Evolutionary conservation across 2,329 filamentous ascomycete genomes (phyloP), one percentile per base, ranked within the genome.

Genomic region (Aspergillus alliaceus): DNA sequence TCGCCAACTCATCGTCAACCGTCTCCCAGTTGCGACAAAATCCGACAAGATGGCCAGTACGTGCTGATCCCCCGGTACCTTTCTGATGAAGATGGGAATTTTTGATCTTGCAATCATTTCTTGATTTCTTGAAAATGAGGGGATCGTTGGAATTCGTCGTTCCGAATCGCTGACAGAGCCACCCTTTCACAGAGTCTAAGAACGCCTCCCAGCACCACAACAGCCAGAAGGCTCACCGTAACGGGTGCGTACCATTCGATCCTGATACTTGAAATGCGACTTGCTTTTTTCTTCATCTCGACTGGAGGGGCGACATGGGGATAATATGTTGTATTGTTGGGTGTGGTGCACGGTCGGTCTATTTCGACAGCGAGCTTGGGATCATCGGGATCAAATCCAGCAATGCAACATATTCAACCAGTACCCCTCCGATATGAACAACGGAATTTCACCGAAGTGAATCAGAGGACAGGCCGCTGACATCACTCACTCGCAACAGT

Each of bases 151-250:
- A 29, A 25, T 44, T 34, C 27, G 12, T 47, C 39, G 11, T 31
- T 46, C 63, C 54, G 24, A 44, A 44, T 64, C 56, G 58, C 70
- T 74, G 64, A 74, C 65, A 54, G 63, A 50, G 58, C 52, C 69
- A 52, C 62, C 57, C 61, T 59, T 34, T 59, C n/a, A 58, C 79
- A 97, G 93, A 98, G 87, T 98, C 95, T 76, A 98, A 98, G 92
- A 98, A 98, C 89, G 96, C 91, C 84, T 97, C 93, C 76, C 93
- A 98, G 87, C 92, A 97, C 85, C 97, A 97, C 84, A 90, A 95
- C 88, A 87, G 86, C 80, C 90, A 90, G 86, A 99, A 99, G 90
- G 93, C 92, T 84, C 95, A 99, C 89, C 89, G 90, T 79, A 99
- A 99, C 86, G 95, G 95, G 93, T 97, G 89, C 74, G 89, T 84